Base-by-base conservation (phyloP, 371 early-diverging fungal species). In the Mucor indicus region DNA sequence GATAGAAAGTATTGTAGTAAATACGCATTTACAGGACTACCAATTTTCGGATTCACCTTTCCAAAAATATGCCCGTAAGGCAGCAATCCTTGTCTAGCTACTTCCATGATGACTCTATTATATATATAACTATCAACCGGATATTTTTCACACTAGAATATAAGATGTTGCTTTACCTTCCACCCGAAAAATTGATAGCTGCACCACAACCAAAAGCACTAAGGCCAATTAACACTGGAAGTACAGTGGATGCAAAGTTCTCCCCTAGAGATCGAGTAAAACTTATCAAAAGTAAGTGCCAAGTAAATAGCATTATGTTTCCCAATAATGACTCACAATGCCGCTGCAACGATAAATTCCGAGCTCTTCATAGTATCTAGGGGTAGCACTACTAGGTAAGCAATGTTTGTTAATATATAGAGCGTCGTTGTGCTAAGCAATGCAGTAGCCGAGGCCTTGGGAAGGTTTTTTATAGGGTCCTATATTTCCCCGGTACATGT, bases 41-140 rank as follows among this genome's bases (percentile, higher is more conserved):
- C 38, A 12, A 66, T 31, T 3, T 33, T 40, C 2, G 73, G 57
- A 36, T 64, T 56, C 1, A 73, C 69, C 23, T 58, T 60, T 9
- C 73, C 67, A 41, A 69, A 64, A 0, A 60, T 44, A 17, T 55
- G 60, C 3, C 67, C 69, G 56, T 60, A 73, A n/a, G 73, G 73
- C 5, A 73, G 29, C 0, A 69, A 39, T 1, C 73, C 73, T 36
- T 66, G 58, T 43, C 73, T 48, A 11, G 64, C 57, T 1, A 62
- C 61, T 44, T 73, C 73, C 64, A 73, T 57, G 19, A 73, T 60
- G 2, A 73, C 58, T 24, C 73, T 58, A 44, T 22, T 4, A 3
- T 19, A 19, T 42, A 30, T 20, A 22, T 3, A 37, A 36, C 1
- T 20, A 44, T 44, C 11, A 21, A 21, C 9, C 17, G 1, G 11